Conservation (phyloP, 1,284 basidiomycete species). For the Puccinia brachypodii region DNA sequence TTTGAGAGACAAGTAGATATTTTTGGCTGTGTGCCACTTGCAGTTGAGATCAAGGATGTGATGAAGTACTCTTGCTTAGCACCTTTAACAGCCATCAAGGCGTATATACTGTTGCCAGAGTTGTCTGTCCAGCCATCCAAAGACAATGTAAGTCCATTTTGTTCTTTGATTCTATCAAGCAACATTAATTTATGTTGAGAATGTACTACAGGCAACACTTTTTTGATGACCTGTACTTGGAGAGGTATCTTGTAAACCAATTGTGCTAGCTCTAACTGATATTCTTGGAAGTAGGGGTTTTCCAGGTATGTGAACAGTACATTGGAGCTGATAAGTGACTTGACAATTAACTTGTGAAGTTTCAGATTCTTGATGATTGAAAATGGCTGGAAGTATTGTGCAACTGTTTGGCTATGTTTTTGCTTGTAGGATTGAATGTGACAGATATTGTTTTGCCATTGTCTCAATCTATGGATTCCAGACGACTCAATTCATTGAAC, state of each 20-base stretch:
- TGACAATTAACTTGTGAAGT: conserved; percentile 6
- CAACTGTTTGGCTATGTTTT: not conserved
- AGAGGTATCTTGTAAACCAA: not conserved
- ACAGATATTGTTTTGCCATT: too few species aligned
- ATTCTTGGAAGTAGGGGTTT: conserved; percentile 22
- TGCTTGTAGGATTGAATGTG: too few species aligned
- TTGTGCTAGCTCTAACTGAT: not conserved
- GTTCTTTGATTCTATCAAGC: not conserved
- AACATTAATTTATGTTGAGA: not conserved
- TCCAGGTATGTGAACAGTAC: not conserved
- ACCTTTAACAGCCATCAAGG: not conserved
- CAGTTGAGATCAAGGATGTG: not conserved
- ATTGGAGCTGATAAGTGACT: not conserved
- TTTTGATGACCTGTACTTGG: not conserved
- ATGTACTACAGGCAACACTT: conserved; percentile 20
- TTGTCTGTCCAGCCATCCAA: not conserved
- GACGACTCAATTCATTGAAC: too few species aligned
- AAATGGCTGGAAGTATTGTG: not conserved
- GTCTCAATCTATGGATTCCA: too few species aligned
- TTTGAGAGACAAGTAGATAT: not conserved
- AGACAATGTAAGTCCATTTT: conserved; percentile 6
- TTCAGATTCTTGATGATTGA: not conserved
- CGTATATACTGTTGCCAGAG: conserved; percentile 6
- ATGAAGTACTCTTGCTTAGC: not conserved
- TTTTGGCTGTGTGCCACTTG: not conserved